phyloP scores from a whole-genome alignment of 768 basidiomycete genomes.

The Postia placenta region DNA sequence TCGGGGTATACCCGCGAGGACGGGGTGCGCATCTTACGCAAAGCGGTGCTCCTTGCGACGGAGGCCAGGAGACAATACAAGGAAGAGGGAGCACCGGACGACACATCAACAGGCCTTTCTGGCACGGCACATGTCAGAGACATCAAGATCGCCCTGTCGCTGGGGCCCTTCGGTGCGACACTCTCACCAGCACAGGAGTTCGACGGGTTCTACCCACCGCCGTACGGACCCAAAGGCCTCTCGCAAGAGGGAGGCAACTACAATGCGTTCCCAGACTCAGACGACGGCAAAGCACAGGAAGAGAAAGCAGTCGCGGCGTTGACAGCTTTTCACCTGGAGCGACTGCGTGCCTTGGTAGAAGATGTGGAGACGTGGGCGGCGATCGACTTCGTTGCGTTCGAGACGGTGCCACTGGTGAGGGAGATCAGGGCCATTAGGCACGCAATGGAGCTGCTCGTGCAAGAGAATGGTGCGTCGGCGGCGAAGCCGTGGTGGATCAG shows the following conservation, averaged over 20 bases:
- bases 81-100: slow-evolving; percentile 10
- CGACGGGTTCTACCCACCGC: slow-evolving; percentile 68
- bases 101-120: background rate
- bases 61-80: slow-evolving; percentile 37
- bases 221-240: slow-evolving; percentile 48
- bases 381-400: slow-evolving; percentile 67
- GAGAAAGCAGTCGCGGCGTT: slow-evolving; percentile 44
- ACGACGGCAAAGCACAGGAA: slow-evolving; percentile 25
- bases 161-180: slow-evolving; percentile 72
- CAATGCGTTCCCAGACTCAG: slow-evolving; percentile 34
- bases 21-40: slow-evolving; percentile 44
- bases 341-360: slow-evolving; percentile 47
- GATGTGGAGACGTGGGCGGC: slow-evolving; percentile 45
- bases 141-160: slow-evolving; percentile 55
- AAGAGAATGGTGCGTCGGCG: slow-evolving; percentile 5
- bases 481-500: slow-evolving; percentile 74
- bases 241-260: slow-evolving; percentile 25
- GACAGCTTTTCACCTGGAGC: slow-evolving; percentile 54
- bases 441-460: slow-evolving; percentile 42
- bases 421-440: slow-evolving; percentile 62
- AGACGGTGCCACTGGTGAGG: slow-evolving; percentile 64
- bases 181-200: slow-evolving; percentile 66
- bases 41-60: slow-evolving; percentile 44
- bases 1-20: slow-evolving; percentile 42
- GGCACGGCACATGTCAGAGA: background rate